phyloP scores from a whole-genome alignment of 2,329 filamentous ascomycete species.

The Akanthomyces uredinophilus region DNA sequence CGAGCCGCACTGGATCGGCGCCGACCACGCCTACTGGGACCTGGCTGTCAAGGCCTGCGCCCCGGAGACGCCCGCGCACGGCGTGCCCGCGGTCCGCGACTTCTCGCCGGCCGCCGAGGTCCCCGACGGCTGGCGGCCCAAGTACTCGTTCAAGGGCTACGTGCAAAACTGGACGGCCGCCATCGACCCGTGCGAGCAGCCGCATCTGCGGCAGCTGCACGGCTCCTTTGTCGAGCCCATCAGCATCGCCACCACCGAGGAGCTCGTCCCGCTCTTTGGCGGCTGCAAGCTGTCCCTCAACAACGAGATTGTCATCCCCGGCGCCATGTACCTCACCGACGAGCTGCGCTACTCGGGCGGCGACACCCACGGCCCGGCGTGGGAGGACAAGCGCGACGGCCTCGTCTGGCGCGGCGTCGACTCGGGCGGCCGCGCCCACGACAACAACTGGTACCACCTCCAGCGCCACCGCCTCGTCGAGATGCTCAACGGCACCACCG shows the following conservation, averaged over 20 bases:
- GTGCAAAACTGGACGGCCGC: constrained; percentile 54
- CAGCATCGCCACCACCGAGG: constrained; percentile 45
- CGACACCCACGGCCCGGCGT: constrained; percentile 47
- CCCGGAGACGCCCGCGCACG: constrained; percentile 45
- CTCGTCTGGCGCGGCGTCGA: constrained; percentile 62
- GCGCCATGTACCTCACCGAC: constrained; percentile 57
- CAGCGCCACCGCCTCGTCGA: constrained; percentile 67
- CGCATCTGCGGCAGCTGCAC: constrained; percentile 45
- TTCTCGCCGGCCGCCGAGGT: constrained; percentile 28
- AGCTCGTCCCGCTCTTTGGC: constrained; percentile 56
- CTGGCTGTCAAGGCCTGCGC: constrained; percentile 52
- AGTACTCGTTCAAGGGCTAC: constrained; percentile 41
- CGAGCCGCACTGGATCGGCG: constrained; percentile 43
- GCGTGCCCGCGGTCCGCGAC: constrained; percentile 29
- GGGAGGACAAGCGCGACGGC: constrained; percentile 51
- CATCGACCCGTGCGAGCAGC: constrained; percentile 55
- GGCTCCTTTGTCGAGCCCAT: constrained; percentile 53
- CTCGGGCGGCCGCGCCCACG: constrained; percentile 50
- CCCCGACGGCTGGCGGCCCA: constrained; percentile 30
- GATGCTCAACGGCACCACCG: constrained; percentile 61
- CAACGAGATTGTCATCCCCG: constrained; percentile 60
- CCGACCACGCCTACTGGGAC: constrained; percentile 53
- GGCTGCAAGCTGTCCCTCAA: constrained; percentile 59
- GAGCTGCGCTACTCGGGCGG: constrained; percentile 57
- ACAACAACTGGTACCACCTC: constrained; percentile 61